Base-by-base conservation (phyloP, 108 stramenopile species). In the Poteriospumella lacustris region DNA sequence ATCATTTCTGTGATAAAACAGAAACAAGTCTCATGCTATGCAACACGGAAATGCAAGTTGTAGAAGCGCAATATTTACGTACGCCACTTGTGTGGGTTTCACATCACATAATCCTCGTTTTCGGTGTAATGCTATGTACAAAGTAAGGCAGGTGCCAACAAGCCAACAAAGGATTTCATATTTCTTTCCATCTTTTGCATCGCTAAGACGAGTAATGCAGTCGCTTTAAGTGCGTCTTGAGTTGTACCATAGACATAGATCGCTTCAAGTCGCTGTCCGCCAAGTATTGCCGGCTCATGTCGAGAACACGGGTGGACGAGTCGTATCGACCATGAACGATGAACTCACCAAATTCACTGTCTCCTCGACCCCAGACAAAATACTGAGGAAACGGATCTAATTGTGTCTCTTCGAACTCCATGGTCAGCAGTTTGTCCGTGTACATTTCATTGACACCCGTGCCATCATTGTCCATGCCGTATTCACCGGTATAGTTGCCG, bases 301-400 rank as follows among this genome's bases (percentile, higher is more conserved):
- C 60, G 29, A 64, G 31, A 5, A 19, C 29, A 12, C 31, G 9
- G 24, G 15, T 12, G 31, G 60, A 24, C 31, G 24, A 26, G 36
- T 64, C 5, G 36, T 31, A 64, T 31, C 29, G 15, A 64, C 60
- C 60, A 31, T 64, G 60, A 64, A 33, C 3, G 31, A 64, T 64
- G 24, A 64, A 64, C 3, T 34, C 60, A 31, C 60, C 60, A 24
- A 64, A 64, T 64, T 64, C 60, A 33, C 60, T 64, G 31, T 64
- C 60, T 5, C 60, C 60, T 64, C 31, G 28, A 12, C 60, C 60
- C 9, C 9, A 19, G 29, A 64, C 60, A 12, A 34, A 12, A 24
- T 64, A 64, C 36, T 19, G 31, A 12, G 28, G 15, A 56, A 56
- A 56, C 24, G 52, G 24, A 56, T 15, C 15, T 19, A 19, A 19